Evolutionary conservation across 2,329 filamentous ascomycete genomes (phyloP).

Genomic region (Alternaria arborescens): DNA sequence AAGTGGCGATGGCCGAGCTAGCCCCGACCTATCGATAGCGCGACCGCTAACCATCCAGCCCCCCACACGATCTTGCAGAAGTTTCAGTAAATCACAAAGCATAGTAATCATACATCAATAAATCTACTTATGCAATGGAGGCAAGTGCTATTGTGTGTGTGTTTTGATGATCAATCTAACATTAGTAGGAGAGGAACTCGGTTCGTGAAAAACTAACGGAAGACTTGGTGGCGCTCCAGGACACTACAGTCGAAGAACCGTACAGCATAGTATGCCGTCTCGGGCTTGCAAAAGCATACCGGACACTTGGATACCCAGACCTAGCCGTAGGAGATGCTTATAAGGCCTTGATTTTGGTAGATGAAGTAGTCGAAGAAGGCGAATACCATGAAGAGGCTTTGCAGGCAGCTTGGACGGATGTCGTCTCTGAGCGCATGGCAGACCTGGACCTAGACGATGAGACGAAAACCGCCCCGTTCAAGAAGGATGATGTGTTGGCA

Average conservation of each 20-base stretch:
- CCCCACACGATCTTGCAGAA: conserved; percentile 12
- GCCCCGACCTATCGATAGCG: conserved; percentile 14
- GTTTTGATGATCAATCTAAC: neutral
- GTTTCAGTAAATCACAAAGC: conserved; percentile 8
- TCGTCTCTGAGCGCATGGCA: conserved; percentile 20
- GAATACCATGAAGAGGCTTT: conserved; percentile 79
- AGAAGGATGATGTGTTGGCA: conserved; percentile 21
- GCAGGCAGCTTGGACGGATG: conserved; percentile 58
- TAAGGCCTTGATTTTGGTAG: conserved; percentile 83
- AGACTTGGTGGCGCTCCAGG: conserved; percentile 37
- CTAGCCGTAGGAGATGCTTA: conserved; percentile 91
- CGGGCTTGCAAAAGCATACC: conserved; percentile 75
- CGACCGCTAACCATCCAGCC: neutral
- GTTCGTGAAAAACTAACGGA: conserved; percentile 26
- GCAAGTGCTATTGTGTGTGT: conserved; percentile 9
- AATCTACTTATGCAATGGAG: conserved; percentile 16
- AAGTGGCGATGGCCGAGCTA: conserved; percentile 6
- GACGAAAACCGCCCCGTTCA: neutral
- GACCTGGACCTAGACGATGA: conserved; percentile 11
- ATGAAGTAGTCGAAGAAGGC: conserved; percentile 79
- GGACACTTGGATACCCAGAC: conserved; percentile 83
- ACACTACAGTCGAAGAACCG: conserved; percentile 35
- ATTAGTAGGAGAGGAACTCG: neutral
- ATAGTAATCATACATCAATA: neutral
- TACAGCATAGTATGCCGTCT: conserved; percentile 56